Evolutionary conservation across 352 stramenopile genomes (phyloP).

Genomic region (Pythium aphanidermatum): DNA sequence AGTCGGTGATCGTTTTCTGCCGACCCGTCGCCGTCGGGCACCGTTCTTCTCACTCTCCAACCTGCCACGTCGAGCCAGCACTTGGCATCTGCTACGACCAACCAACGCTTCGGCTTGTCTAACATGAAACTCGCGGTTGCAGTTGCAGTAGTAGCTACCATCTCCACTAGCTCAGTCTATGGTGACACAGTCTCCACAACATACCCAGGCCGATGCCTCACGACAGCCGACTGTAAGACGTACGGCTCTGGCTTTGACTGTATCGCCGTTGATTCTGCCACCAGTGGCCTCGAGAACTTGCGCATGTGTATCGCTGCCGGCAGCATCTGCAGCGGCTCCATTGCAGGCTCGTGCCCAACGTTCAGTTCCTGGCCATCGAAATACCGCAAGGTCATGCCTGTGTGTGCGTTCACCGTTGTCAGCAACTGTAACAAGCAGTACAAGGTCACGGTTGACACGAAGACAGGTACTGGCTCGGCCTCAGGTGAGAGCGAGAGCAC

Average conservation of each 20-base stretch:
- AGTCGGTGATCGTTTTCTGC: too few relatives aligned
- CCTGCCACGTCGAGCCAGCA: too few relatives aligned
- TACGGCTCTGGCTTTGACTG: constrained; percentile 65
- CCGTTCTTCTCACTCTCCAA: too few relatives aligned
- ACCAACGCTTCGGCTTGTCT: too few relatives aligned
- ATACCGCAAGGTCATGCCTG: constrained; percentile 60
- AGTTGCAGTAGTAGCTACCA: too few relatives aligned
- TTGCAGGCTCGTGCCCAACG: constrained; percentile 57
- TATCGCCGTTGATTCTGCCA: constrained; percentile 55
- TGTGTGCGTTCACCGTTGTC: constrained; percentile 63
- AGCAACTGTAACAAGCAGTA: constrained; percentile 57
- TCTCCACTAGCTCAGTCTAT: too few relatives aligned
- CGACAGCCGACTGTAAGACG: constrained; percentile 37
- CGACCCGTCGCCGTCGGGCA: too few relatives aligned
- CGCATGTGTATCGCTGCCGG: constrained; percentile 59
- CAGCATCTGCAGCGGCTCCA: constrained; percentile 54
- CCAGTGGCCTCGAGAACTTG: constrained; percentile 46
- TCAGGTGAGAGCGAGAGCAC: too few relatives aligned
- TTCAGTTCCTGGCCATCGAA: constrained; percentile 67
- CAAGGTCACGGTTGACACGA: constrained; percentile 26
- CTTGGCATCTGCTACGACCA: too few relatives aligned
- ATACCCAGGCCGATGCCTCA: constrained; percentile 47
- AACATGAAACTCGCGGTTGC: too few relatives aligned
- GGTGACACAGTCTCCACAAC: constrained; percentile 29
- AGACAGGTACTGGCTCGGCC: too few relatives aligned